Conservation (phyloP, 345 rosid species). For the Arabis hirsuta region DNA sequence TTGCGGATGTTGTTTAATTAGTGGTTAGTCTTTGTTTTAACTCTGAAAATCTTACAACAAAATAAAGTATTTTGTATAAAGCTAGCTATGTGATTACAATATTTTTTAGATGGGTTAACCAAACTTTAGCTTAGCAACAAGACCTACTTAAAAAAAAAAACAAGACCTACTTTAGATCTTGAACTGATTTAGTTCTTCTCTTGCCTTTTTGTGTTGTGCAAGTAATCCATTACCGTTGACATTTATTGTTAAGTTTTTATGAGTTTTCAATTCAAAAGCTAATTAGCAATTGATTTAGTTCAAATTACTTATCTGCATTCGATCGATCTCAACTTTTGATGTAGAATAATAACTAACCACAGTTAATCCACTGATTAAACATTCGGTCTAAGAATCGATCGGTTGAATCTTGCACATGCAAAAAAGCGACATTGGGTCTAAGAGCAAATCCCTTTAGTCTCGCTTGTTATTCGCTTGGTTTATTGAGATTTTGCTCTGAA, state of each 20-base stretch:
- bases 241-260: no score
- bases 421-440: constrained; percentile 34
- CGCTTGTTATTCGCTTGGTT: no score
- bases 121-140: neutral
- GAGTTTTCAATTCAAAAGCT: no score
- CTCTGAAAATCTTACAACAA: constrained; percentile 2
- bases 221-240: constrained; percentile 10
- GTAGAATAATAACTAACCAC: no score
- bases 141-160: no score
- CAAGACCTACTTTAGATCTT: no score
- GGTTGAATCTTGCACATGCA: constrained; percentile 35
- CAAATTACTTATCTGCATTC: no score
- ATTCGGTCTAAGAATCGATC: neutral
- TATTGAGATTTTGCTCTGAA: no score
- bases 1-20: constrained; percentile 1
- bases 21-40: constrained; percentile 5
- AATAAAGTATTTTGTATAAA: neutral
- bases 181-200: neutral
- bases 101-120: neutral
- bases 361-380: neutral
- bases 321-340: no score
- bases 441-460: no score
- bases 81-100: constrained; percentile 3
- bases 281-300: no score
- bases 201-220: no score